These are phyloP conservation scores for Metschnikowia koreensis DNA, from an alignment of 805 yeast species.

Conservation along the genomic window DNA sequence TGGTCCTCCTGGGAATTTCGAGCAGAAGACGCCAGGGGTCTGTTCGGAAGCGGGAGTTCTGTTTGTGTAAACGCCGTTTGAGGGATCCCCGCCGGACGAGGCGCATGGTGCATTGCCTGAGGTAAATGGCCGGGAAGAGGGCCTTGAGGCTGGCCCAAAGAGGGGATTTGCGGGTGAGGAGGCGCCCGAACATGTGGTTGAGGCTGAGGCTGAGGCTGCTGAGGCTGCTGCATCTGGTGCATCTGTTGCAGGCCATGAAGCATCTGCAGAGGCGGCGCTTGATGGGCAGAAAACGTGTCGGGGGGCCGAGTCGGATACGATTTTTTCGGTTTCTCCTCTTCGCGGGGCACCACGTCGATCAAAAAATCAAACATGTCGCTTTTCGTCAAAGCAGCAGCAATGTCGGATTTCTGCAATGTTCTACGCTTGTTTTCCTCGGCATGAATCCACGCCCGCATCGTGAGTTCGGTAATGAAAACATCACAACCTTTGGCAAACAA, in stretches of 20 bases:
- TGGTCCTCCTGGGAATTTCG: not conserved
- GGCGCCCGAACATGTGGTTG: conserved; percentile 4
- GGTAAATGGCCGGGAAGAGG: not conserved
- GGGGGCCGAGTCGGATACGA: conserved; percentile 21
- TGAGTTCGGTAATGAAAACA: conserved; percentile 90
- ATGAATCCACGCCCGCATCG: conserved; percentile 99
- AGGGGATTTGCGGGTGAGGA: not conserved
- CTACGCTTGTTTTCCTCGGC: conserved; percentile 96
- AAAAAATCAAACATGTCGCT: conserved; percentile 97
- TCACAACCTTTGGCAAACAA: conserved; percentile 98
- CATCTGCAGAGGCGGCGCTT: conserved; percentile 15
- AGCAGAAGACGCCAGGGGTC: not conserved
- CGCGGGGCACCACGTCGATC: conserved; percentile 94
- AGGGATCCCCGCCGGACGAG: not conserved
- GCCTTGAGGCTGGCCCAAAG: not conserved
- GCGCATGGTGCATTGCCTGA: not conserved
- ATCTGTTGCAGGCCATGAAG: conserved; percentile 12
- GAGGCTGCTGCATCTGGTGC: not conserved
- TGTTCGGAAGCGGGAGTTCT: not conserved
- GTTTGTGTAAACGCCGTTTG: not conserved
- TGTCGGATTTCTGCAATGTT: conserved; percentile 90
- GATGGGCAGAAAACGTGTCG: conserved; percentile 19
- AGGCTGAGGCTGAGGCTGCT: too few species aligned
- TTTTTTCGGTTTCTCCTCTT: conserved; percentile 62
- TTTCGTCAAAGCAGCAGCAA: conserved; percentile 91